These are phyloP conservation scores for Lactarius vividus DNA, from an alignment of 768 basidiomycete species.

Conservation along the genomic window DNA sequence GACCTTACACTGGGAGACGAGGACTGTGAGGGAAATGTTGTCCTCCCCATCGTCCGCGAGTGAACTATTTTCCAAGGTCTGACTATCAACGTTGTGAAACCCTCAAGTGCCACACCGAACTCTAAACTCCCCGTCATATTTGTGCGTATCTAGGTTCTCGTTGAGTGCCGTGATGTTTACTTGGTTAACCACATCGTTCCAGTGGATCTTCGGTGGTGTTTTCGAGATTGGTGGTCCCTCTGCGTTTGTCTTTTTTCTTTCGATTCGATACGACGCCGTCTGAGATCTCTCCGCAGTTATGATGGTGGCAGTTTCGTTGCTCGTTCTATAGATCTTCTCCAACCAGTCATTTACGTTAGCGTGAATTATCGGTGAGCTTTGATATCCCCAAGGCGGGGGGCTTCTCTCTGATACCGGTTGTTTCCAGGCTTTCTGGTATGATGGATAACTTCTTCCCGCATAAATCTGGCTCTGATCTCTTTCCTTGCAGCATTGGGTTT, in stretches of 20 bases:
- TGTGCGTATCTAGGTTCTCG: constrained; percentile 19
- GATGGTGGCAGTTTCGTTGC: constrained; percentile 30
- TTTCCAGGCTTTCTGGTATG: too few relatives aligned
- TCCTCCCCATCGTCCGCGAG: too few relatives aligned
- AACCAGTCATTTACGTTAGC: constrained; percentile 32
- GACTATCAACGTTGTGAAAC: too few relatives aligned
- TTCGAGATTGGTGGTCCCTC: constrained; percentile 20
- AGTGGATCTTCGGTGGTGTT: constrained; percentile 33
- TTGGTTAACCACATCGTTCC: background rate
- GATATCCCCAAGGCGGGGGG: too few relatives aligned
- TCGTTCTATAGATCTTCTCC: constrained; percentile 29
- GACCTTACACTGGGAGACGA: constrained; percentile 22
- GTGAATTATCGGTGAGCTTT: constrained; percentile 32
- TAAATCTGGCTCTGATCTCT: too few relatives aligned
- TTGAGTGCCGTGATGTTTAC: background rate
- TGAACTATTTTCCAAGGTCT: too few relatives aligned
- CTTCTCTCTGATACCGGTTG: too few relatives aligned
- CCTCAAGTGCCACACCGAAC: too few relatives aligned
- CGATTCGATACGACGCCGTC: background rate
- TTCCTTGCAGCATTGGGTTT: too few relatives aligned
- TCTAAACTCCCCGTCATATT: too few relatives aligned
- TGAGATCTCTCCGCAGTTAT: constrained; percentile 16
- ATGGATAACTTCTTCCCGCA: too few relatives aligned
- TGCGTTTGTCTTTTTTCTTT: constrained; percentile 2
- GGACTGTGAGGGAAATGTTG: too few relatives aligned